A percentile compares a stretch with the other conserved stretches of the same genome.
These are phyloP conservation scores for Neofusicoccum laricinum DNA, from an alignment of 2,329 filamentous ascomycete species.

Conservation along the genomic window DNA sequence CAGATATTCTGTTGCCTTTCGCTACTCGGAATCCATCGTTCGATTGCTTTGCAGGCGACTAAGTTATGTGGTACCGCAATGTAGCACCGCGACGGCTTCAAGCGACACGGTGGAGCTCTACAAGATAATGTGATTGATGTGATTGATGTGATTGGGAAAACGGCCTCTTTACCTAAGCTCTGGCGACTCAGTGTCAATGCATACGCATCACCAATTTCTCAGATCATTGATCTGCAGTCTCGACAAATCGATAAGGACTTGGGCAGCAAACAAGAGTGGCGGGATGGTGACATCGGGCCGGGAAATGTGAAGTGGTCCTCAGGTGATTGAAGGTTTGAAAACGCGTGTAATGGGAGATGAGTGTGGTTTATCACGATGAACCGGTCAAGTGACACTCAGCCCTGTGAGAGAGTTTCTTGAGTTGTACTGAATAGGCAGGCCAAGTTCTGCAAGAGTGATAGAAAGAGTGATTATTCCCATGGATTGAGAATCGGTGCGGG, in stretches of 20 bases:
- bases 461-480: background rate
- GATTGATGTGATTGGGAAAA: background rate
- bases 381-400: background rate
- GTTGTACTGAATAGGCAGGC: background rate
- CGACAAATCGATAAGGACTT: background rate
- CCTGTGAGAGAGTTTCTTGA: background rate
- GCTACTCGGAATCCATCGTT: background rate
- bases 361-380: background rate
- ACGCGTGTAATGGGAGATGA: background rate
- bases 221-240: constrained; percentile 2
- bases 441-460: background rate
- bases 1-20: background rate
- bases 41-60: background rate
- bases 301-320: background rate
- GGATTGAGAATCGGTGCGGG: constrained; percentile 1
- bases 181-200: background rate
- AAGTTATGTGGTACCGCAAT: background rate
- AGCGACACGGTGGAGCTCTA: background rate
- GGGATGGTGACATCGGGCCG: background rate
- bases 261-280: background rate
- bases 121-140: background rate
- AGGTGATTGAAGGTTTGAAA: background rate
- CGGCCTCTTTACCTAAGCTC: background rate
- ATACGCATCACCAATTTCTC: constrained; percentile 7
- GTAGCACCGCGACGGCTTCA: background rate